Percentiles rank a stretch among this genome's conserved stretches.
Evolutionary conservation across 176 grass and related monocot genomes (phyloP).

Genomic region (Zoysia japonica): DNA sequence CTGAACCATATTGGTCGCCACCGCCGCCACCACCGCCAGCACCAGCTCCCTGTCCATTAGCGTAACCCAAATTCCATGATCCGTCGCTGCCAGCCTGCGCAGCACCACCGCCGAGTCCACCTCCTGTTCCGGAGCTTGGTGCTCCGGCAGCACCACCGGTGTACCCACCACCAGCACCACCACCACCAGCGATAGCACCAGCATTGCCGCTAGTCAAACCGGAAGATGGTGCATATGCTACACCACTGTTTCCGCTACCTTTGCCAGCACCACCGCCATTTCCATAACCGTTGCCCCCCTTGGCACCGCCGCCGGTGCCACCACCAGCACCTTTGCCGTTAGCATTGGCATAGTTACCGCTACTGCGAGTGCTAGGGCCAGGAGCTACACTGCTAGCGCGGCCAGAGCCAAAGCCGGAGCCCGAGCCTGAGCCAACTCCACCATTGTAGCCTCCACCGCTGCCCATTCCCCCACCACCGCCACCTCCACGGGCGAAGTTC

Average conservation of each 20-base stretch:
- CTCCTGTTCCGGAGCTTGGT: not conserved
- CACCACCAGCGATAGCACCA: not conserved
- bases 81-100: not conserved
- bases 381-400: not conserved
- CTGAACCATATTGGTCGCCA: not conserved
- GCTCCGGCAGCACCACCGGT: not conserved
- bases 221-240: not conserved
- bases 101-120: not conserved
- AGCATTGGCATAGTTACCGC: not conserved
- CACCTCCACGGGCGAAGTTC: not conserved
- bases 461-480: not conserved
- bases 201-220: not conserved
- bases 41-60: not conserved
- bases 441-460: not conserved
- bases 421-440: not conserved
- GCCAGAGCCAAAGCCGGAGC: not conserved
- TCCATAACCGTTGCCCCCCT: not conserved
- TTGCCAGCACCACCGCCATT: not conserved
- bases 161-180: not conserved
- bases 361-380: not conserved
- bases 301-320: not conserved
- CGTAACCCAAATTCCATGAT: not conserved
- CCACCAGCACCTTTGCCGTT: not conserved
- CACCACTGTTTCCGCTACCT: not conserved
- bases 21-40: not conserved